A percentile compares a stretch with the other conserved stretches of the same genome.
phyloP scores from a whole-genome alignment of 2,329 filamentous ascomycete species.

The Ophiosphaerella korrae region DNA sequence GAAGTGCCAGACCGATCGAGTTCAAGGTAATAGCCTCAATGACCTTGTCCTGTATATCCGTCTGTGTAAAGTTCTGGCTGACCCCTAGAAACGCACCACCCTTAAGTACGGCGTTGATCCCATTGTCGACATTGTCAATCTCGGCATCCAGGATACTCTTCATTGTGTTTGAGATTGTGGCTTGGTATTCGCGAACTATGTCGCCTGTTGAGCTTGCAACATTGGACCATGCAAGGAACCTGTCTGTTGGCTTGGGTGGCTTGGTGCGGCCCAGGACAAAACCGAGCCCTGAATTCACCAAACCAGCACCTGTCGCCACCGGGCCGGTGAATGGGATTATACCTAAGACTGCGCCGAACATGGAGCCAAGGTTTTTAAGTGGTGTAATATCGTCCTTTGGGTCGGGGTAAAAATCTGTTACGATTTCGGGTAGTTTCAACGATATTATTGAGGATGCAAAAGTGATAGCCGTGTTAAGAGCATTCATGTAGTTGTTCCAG shows the following conservation, averaged over 20 bases:
- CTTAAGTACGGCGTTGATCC: conserved; percentile 5
- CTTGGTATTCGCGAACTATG: conserved; percentile 5
- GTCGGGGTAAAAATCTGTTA: conserved; percentile 7
- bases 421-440: conserved; percentile 4
- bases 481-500: conserved; percentile 14
- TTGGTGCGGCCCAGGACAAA: neutral
- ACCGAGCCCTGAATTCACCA: no score
- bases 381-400: conserved; percentile 10
- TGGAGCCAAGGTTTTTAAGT: neutral
- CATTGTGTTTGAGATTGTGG: neutral
- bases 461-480: conserved; percentile 7
- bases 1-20: conserved; percentile 4
- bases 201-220: conserved; percentile 4
- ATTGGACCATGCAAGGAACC: conserved; percentile 8
- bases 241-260: conserved; percentile 4
- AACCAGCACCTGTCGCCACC: neutral
- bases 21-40: conserved; percentile 5
- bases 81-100: conserved; percentile 8
- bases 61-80: conserved; percentile 12
- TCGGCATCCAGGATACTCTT: neutral
- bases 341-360: conserved; percentile 1
- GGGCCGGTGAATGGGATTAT: conserved; percentile 5
- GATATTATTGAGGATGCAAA: conserved; percentile 10
- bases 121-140: neutral
- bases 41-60: conserved; percentile 2